Evolutionary conservation across 163 green algal species (phyloP), one percentile per base, ranked within the genome.

Genomic region (Chlorella variabilis): DNA sequence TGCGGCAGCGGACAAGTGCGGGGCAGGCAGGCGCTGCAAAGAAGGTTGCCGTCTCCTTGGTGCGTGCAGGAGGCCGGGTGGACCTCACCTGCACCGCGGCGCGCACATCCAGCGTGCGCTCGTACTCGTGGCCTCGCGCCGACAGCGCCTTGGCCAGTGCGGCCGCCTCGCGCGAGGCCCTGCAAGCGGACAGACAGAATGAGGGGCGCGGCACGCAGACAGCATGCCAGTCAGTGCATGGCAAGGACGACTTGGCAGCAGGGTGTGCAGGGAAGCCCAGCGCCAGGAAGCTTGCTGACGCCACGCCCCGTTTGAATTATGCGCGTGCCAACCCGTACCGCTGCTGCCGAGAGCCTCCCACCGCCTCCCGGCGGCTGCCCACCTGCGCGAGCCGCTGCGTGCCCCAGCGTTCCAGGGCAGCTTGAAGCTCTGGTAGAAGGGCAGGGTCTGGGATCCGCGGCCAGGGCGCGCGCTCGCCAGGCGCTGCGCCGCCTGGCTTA

Each of bases 361-460:
- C n/a, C n/a, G n/a, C n/a, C n/a, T n/a, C n/a, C n/a, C n/a, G n/a
- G n/a, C n/a, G n/a, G n/a, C n/a, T n/a, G n/a, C n/a, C 33, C 73
- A 70, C 73, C 65, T 73, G 65, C 36, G 36, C 8, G 65, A 73
- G 38, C 65, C 65, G 65, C 15, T 75, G 42, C 68, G 41, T 21
- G 39, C 75, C 27, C 49, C 66, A 9, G 3, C 8, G 38, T 78
- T 83, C 81, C 81, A 86, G 7, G 81, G 81, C 27, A 86, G 78
- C 34, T 49, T 56, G 73, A 86, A 86, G 48, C 62, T 83, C 29
- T 86, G 70, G 62, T 80, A 36, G 36, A 86, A 86, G 54, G 81
- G 74, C 23, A 75, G 36, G 56, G 33, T 77, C 38, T 69, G 73
- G 25, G 56, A 27, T 13, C 56, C 38, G 51, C 71, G 51, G 25